Conservation (phyloP, 208 protist species). For the Crithidia expoeki region DNA sequence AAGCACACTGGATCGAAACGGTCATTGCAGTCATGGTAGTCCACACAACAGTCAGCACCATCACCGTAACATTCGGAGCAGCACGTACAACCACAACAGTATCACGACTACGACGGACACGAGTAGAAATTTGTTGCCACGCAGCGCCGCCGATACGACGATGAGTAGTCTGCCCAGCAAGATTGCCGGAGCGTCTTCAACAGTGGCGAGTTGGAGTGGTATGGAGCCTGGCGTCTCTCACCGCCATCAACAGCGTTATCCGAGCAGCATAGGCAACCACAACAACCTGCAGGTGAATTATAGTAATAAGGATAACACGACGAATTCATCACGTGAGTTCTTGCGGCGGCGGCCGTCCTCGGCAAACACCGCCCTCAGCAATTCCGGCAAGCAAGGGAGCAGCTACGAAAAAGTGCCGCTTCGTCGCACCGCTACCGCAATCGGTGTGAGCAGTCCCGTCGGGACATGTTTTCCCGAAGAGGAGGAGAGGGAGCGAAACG, state of each 20-base stretch:
- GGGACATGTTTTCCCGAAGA: background rate
- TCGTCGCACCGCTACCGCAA: slow-evolving; percentile 10
- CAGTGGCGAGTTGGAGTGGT: background rate
- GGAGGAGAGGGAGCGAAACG: too few relatives aligned
- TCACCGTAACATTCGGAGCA: background rate
- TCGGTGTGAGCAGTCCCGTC: background rate
- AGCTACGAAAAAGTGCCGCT: background rate
- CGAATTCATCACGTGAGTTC: background rate
- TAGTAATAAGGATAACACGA: background rate
- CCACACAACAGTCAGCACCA: background rate
- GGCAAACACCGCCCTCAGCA: slow-evolving; percentile 6
- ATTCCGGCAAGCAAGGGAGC: slow-evolving; percentile 2
- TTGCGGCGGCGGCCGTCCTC: background rate
- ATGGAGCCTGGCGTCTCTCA: background rate
- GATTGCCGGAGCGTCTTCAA: background rate
- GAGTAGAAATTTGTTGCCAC: background rate
- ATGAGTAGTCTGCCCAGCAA: slow-evolving; percentile 4
- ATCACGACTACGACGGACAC: background rate
- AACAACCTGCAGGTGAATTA: background rate
- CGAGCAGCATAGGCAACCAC: background rate
- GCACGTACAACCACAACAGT: background rate
- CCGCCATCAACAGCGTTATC: background rate
- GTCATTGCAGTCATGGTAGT: background rate
- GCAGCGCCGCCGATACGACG: background rate
- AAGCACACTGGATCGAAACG: too few relatives aligned